Evolutionary conservation across 1,284 basidiomycete species (phyloP).

Genomic region (Cryptococcus floricola): DNA sequence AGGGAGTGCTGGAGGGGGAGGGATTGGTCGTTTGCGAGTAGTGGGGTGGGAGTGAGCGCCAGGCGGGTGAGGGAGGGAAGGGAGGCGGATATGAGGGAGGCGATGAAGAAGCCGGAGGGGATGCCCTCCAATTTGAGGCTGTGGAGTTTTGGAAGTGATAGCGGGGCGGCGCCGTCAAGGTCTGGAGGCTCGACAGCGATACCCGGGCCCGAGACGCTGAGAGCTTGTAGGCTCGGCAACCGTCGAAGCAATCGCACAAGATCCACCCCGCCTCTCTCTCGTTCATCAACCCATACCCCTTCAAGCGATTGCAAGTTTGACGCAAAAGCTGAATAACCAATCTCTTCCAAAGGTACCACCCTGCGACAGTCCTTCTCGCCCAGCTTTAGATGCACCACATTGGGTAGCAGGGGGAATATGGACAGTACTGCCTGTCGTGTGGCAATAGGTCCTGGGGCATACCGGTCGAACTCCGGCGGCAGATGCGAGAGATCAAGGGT

Average conservation of each 20-base stretch:
- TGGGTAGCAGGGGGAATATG: slow-evolving; percentile 12
- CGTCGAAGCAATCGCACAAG: slow-evolving; percentile 55
- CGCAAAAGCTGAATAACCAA: slow-evolving; percentile 50
- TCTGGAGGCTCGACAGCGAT: slow-evolving; percentile 15
- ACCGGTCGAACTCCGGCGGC: slow-evolving; percentile 53
- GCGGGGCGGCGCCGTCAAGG: slow-evolving; percentile 4
- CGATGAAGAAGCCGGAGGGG: slow-evolving; percentile 62
- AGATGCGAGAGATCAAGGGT: slow-evolving; percentile 64
- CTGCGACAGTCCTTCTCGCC: slow-evolving; percentile 51
- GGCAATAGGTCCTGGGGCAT: slow-evolving; percentile 50
- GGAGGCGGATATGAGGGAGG: slow-evolving; percentile 58
- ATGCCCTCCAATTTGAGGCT: slow-evolving; percentile 65
- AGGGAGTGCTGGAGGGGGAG: slow-evolving; percentile 63
- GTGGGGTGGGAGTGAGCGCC: slow-evolving; percentile 63
- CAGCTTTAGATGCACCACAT: slow-evolving; percentile 53
- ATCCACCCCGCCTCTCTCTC: slow-evolving; percentile 34
- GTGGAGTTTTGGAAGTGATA: slow-evolving; percentile 56
- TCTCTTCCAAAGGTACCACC: slow-evolving; percentile 50
- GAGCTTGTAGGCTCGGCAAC: slow-evolving; percentile 54
- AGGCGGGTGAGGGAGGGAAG: slow-evolving; percentile 66
- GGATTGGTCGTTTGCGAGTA: slow-evolving; percentile 46
- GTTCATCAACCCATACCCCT: slow-evolving; percentile 57
- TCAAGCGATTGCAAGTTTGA: slow-evolving; percentile 56
- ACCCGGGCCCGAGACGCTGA: slow-evolving; percentile 10
- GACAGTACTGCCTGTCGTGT: slow-evolving; percentile 20